Evolutionary conservation across 2,329 filamentous ascomycete species (phyloP), one percentile per base, ranked within the genome.

Genomic region (Claviceps cyperi): DNA sequence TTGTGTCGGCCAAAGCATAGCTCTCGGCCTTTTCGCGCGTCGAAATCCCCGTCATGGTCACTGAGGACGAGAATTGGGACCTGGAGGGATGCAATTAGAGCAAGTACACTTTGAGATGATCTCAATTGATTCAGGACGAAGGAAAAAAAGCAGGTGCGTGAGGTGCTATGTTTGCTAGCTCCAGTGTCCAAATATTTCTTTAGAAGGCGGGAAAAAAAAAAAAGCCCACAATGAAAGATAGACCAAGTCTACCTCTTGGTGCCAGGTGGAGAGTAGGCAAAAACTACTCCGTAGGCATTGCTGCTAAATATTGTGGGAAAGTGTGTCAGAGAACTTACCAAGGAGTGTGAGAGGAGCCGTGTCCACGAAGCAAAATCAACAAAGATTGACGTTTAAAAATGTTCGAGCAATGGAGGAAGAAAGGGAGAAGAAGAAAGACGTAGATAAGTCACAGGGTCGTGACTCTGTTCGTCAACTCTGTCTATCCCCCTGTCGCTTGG

Each of bases 1-100:
- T 53, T 8, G 45, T 52, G 44, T 48, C 55, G 52, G 46, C 59
- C 57, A 50, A 52, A 49, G 54, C 41, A 47, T 41, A 51, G 28
- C 49, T 43, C 46, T 51, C 55, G 24, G 53, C 50, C 13, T 62
- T 56, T 38, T 59, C 61, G 47, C 60, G 58, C 49, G 60, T 58
- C 40, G 58, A 56, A 44, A 55, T 56, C 50, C 60, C 57, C 28
- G 45, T 21, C 32, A 21, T 11, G 5, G 17, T 4, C 24, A n/a
- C n/a, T 36, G 7, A 22, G 35, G 35, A 4, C n/a, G 32, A 32
- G 47, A 17, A n/a, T 24, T 17, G 40, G 22, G 32, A n/a, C 22
- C 44, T 37, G 44, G 14, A 13, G 22, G 36, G 38, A 14, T 37
- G 41, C 35, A 15, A 37, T 49, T 49, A 40, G 48, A 37, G 5